Base-by-base conservation (phyloP, 2,329 filamentous ascomycete genomes). In the Hypoxylon sp. region DNA sequence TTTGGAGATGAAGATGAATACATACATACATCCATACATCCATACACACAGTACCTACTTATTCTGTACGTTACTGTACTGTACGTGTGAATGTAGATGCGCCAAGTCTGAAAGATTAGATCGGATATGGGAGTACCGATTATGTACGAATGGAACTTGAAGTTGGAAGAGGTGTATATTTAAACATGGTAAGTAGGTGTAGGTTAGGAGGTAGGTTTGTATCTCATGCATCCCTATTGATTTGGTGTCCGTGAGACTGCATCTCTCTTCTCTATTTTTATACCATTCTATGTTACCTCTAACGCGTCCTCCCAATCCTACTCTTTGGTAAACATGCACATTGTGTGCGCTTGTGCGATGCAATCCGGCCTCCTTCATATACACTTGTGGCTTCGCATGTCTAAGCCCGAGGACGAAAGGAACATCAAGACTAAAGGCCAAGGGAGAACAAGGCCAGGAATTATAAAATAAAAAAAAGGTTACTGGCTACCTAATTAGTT, bases 91-190 rank as follows among this genome's bases (percentile, higher is more conserved):
- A n/a, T n/a, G n/a, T 54, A 40, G 37, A 27, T 34, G 19, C 34
- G 51, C 55, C 50, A 57, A 57, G 51, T 46, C 34, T 51, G 13
- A 42, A 51, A 51, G 42, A 51, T 55, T 57, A 57, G 45, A 45
- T 48, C 45, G 50, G 50, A 47, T 54, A 57, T 42, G 45, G 50
- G 54, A 46, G 40, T 40, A 56, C 44, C n/a, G n/a, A n/a, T n/a
- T n/a, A n/a, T n/a, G n/a, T n/a, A n/a, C n/a, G n/a, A n/a, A n/a
- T n/a, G n/a, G n/a, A n/a, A n/a, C n/a, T n/a, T n/a, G n/a, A n/a
- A n/a, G n/a, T n/a, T n/a, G n/a, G n/a, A n/a, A n/a, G n/a, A n/a
- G n/a, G n/a, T n/a, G n/a, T n/a, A n/a, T n/a, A n/a, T n/a, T n/a
- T n/a, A n/a, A n/a, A n/a, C n/a, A n/a, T n/a, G n/a, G n/a, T n/a